Percentiles rank a stretch among this genome's conserved stretches.
These are phyloP conservation scores for Pichia membranifaciens DNA, from an alignment of 805 yeast species.

Conservation along the genomic window DNA sequence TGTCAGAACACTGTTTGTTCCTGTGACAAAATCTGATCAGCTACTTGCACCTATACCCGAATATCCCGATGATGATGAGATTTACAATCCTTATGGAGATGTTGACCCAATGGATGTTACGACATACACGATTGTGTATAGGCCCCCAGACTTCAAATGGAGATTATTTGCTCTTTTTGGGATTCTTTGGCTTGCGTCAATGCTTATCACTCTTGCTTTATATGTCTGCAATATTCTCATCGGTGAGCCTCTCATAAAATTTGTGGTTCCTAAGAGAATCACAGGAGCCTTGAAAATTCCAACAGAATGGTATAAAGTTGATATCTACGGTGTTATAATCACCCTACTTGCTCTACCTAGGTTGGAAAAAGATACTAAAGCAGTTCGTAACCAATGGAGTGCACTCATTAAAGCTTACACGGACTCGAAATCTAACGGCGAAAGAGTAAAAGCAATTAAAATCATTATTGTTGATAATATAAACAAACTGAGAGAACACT, in stretches of 20 bases:
- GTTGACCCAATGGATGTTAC: conserved; percentile 30
- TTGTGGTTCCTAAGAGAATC: background rate
- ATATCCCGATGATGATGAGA: conserved; percentile 25
- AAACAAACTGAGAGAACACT: background rate
- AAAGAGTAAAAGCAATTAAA: background rate
- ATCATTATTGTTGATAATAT: background rate
- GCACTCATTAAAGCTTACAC: background rate
- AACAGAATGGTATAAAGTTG: conserved; percentile 10
- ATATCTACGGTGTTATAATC: conserved; percentile 7
- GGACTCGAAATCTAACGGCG: background rate
- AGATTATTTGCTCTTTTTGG: conserved; percentile 48
- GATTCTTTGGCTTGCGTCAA: conserved; percentile 42
- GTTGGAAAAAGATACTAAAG: background rate
- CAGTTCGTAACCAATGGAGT: background rate
- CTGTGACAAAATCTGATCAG: conserved; percentile 75
- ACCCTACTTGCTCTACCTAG: conserved; percentile 5
- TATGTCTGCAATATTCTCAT: conserved; percentile 18
- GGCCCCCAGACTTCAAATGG: conserved; percentile 69
- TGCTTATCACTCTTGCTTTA: conserved; percentile 26
- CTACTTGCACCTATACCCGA: conserved; percentile 40
- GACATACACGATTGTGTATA: conserved; percentile 69
- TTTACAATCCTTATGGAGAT: conserved; percentile 31
- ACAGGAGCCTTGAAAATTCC: background rate
- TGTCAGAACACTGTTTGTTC: conserved; percentile 63
- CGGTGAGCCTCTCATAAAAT: conserved; percentile 21